These are phyloP conservation scores for Yarrowia sp. DNA, from an alignment of 805 yeast genomes.

Conservation along the genomic window DNA sequence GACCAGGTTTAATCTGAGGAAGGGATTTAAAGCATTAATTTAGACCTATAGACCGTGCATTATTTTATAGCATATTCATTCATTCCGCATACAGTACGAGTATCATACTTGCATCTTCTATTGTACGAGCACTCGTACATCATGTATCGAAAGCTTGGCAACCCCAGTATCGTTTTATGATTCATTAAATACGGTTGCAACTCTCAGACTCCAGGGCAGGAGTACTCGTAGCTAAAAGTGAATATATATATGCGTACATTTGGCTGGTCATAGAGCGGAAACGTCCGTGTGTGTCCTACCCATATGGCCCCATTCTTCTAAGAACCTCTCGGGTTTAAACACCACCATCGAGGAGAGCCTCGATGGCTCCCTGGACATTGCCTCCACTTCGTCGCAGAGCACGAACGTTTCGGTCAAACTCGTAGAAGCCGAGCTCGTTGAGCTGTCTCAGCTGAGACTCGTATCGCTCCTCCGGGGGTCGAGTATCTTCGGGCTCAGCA, in stretches of 20 bases:
- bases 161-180: too few species aligned
- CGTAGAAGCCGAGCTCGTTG: constrained; percentile 83
- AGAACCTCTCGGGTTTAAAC: constrained; percentile 37
- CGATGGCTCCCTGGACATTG: constrained; percentile 94
- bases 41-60: not conserved
- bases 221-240: not conserved
- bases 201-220: not conserved
- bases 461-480: constrained; percentile 79
- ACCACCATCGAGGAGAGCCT: constrained; percentile 67
- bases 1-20: not conserved
- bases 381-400: constrained; percentile 96
- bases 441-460: constrained; percentile 68
- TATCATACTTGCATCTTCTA: too few species aligned
- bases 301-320: not conserved
- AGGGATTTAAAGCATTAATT: not conserved
- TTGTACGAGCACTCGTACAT: too few species aligned
- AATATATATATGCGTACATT: constrained; percentile 15
- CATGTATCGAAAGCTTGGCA: too few species aligned
- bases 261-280: not conserved
- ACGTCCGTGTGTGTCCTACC: not conserved
- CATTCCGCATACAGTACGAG: too few species aligned
- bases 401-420: constrained; percentile 84
- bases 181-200: not conserved
- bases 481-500: constrained; percentile 50
- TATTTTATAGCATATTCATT: not conserved